Percentiles rank a stretch among this genome's conserved stretches.
Conservation (phyloP, 2,329 filamentous ascomycete genomes). For the Colletotrichum phormii region DNA sequence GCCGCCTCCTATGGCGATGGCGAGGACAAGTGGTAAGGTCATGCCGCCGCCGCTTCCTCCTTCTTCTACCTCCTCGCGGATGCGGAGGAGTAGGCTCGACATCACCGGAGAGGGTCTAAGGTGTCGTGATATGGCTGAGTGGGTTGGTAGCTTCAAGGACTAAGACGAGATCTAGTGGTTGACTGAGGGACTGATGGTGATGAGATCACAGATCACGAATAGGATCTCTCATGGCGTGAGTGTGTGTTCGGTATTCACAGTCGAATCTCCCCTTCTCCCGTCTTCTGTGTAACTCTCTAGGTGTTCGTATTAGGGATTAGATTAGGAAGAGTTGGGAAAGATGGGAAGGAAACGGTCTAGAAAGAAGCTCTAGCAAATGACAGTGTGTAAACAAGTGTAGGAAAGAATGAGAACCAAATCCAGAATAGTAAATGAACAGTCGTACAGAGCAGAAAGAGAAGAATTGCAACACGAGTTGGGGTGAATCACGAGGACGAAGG, state of each 20-base stretch:
- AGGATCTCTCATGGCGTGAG: slow-evolving; percentile 10
- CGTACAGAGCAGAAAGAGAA: background rate
- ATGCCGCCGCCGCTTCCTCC: slow-evolving; percentile 15
- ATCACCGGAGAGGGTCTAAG: background rate
- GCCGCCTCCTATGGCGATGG: slow-evolving; percentile 61
- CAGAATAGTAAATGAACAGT: background rate
- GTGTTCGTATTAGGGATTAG: background rate
- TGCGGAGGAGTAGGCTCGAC: slow-evolving; percentile 5
- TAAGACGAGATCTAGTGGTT: background rate
- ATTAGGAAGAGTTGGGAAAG: background rate
- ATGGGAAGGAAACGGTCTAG: background rate
- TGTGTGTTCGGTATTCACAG: background rate
- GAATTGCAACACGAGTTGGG: no score
- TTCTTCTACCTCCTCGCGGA: background rate
- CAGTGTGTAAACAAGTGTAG: slow-evolving; percentile 5
- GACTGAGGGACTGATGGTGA: background rate
- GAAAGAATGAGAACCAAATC: slow-evolving; percentile 18
- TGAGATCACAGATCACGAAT: background rate
- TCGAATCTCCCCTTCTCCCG: background rate
- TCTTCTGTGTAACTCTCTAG: background rate
- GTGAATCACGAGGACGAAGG: background rate
- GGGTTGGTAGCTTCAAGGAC: background rate
- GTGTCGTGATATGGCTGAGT: background rate
- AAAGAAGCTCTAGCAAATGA: background rate
- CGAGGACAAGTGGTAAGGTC: slow-evolving; percentile 53